phyloP scores from a whole-genome alignment of 163 green algal species.

The Coccomyxa subellipsoidea region DNA sequence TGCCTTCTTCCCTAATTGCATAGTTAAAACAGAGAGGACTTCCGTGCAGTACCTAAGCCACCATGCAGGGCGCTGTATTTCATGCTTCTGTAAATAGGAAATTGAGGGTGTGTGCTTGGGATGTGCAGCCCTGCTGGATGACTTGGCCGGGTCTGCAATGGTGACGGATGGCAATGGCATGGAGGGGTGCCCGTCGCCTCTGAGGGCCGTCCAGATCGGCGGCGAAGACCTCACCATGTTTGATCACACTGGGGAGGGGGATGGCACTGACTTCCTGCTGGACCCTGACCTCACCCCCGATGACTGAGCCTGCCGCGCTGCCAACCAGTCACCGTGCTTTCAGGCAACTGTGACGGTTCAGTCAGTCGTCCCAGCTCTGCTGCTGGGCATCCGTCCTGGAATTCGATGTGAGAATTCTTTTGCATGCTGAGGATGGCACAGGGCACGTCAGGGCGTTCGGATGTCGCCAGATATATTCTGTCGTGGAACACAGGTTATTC shows the following conservation, averaged over 20 bases:
- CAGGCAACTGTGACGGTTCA: too few relatives aligned
- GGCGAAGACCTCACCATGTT: slow-evolving; percentile 7
- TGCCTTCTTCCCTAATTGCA: neutral
- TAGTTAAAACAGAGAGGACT: too few relatives aligned
- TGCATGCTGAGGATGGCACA: too few relatives aligned
- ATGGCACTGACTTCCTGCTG: neutral
- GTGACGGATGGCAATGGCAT: slow-evolving; percentile 6
- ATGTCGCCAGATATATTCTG: too few relatives aligned
- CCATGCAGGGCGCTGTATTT: too few relatives aligned
- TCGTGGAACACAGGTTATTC: too few relatives aligned
- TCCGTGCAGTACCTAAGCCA: too few relatives aligned
- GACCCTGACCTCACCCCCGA: slow-evolving; percentile 6
- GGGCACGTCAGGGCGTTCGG: too few relatives aligned
- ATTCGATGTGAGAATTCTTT: too few relatives aligned
- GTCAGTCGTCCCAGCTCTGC: neutral
- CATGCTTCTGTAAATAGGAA: neutral
- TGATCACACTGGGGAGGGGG: neutral
- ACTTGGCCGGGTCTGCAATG: neutral
- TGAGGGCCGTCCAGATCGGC: neutral
- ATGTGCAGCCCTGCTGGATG: neutral
- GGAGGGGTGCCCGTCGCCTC: neutral
- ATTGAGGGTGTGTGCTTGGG: neutral
- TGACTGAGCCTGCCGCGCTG: neutral
- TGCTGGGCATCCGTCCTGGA: too few relatives aligned
- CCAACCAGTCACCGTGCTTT: too few relatives aligned